phyloP scores from a whole-genome alignment of 2,329 filamentous ascomycete genomes.

The Diaporthe citri region DNA sequence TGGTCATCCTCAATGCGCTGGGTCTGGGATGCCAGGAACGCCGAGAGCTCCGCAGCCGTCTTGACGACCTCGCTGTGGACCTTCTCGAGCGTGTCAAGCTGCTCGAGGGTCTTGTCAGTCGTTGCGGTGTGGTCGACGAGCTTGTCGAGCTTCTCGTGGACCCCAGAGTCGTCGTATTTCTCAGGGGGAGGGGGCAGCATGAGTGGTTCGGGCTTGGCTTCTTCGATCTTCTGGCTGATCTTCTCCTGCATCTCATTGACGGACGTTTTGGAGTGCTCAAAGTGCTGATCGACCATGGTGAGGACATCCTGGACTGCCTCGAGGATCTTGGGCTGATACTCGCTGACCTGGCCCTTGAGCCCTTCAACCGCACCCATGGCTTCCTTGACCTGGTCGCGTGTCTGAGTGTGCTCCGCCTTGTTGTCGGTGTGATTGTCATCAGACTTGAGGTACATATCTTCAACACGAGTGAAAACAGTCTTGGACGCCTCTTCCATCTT shows the following conservation, averaged over 20 bases:
- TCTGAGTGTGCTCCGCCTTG: slow-evolving; percentile 85
- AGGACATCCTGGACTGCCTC: slow-evolving; percentile 89
- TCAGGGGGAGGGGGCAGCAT: slow-evolving; percentile 68
- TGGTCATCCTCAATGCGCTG: slow-evolving; percentile 81
- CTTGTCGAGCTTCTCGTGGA: slow-evolving; percentile 52
- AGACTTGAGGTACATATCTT: slow-evolving; percentile 80
- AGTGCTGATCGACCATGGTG: slow-evolving; percentile 85
- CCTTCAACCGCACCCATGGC: slow-evolving; percentile 79
- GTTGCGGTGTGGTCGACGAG: slow-evolving; percentile 74
- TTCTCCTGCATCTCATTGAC: slow-evolving; percentile 67
- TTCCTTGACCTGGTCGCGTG: slow-evolving; percentile 83
- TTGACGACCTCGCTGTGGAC: slow-evolving; percentile 89
- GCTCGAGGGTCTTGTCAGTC: slow-evolving; percentile 77
- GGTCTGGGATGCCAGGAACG: slow-evolving; percentile 83
- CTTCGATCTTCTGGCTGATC: slow-evolving; percentile 71
- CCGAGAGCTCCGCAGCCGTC: slow-evolving; percentile 85
- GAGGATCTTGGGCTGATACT: slow-evolving; percentile 90
- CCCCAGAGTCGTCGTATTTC: slow-evolving; percentile 62
- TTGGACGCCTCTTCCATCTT: slow-evolving; percentile 90
- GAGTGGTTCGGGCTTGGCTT: slow-evolving; percentile 71
- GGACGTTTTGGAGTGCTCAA: slow-evolving; percentile 84
- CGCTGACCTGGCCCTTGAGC: slow-evolving; percentile 82
- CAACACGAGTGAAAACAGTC: slow-evolving; percentile 85
- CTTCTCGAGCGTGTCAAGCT: slow-evolving; percentile 86
- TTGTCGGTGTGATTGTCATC: slow-evolving; percentile 81